Evolutionary conservation across 495 filamentous ascomycete genomes (phyloP).

Genomic region (Bacidia rubella): DNA sequence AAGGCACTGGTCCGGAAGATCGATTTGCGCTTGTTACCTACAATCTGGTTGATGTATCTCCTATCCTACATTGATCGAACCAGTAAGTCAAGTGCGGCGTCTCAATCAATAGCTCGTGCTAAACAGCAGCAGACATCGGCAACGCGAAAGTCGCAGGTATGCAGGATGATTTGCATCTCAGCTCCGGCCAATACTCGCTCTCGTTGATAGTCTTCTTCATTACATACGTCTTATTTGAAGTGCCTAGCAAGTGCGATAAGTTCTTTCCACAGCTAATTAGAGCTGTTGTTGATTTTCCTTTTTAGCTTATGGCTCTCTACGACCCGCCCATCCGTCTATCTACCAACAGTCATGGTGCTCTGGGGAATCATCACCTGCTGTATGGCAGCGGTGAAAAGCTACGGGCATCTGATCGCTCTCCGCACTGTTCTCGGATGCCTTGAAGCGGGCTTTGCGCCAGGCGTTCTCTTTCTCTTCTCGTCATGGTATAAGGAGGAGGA

Average conservation of each 20-base stretch:
- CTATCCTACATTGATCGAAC: conserved; percentile 29
- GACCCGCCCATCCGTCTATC: conserved; percentile 30
- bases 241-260: conserved; percentile 23
- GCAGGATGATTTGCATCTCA: conserved; percentile 27
- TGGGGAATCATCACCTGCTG: conserved; percentile 27
- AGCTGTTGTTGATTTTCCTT: background rate
- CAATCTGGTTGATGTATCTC: conserved; percentile 28
- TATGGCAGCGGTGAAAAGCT: conserved; percentile 33
- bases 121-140: conserved; percentile 24
- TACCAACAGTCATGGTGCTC: conserved; percentile 31
- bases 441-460: conserved; percentile 32
- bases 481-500: conserved; percentile 40
- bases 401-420: conserved; percentile 29
- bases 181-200: conserved; percentile 25
- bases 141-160: conserved; percentile 35
- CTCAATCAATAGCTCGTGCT: background rate
- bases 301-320: conserved; percentile 31
- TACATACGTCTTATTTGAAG: conserved; percentile 33
- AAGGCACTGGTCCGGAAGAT: conserved; percentile 27
- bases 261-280: background rate
- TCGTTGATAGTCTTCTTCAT: conserved; percentile 32
- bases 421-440: conserved; percentile 28
- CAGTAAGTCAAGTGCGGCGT: background rate
- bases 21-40: conserved; percentile 26
- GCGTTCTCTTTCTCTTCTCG: conserved; percentile 33